Evolutionary conservation across 2,329 filamentous ascomycete genomes (phyloP), one percentile per base, ranked within the genome.

Genomic region (Monilinia vaccinii-corymbosi): DNA sequence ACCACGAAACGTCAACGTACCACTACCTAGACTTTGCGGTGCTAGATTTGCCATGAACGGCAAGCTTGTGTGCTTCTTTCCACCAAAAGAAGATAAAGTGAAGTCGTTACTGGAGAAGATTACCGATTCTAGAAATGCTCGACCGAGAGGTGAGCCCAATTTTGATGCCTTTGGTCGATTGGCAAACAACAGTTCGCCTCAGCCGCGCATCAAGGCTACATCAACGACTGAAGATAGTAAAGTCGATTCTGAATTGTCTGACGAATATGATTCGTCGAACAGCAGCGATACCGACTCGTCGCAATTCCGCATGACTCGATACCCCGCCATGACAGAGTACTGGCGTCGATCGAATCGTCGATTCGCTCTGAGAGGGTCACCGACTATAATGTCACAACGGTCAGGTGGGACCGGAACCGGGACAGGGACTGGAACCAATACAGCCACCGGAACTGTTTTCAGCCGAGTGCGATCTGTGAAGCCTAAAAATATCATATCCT

Each of bases 401-500:
- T 73, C 71, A 5, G 49, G 48, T 40, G 69, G 69, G 44, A 59
- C 57, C 1, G 57, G 56, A 18, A 58, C 56, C 9, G 68, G 69
- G 18, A 70, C 68, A 11, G 84, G 81, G 8, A 87, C 80, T 2
- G 81, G 81, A 2, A 77, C 78, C 42, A 81, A 79, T 1, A 84
- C 81, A 0, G 81, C 82, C 1, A 75, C 73, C 1, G 73, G 75
- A 45, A 74, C 73, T n/a, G 73, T 68, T 2, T 49, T 65, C 0
- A 68, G 69, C 57, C 71, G 66, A 59, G 47, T 52, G 6, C 65
- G 69, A 52, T 48, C 66, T 18, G 62, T 65, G 23, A 75, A 77
- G 57, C 74, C 78, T 2, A 88, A 86, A 66, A 91, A 92, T 63
- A 77, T 88, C 25, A 76, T 97, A 23, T 84, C 84, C 1, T 84